Evolutionary conservation across 768 basidiomycete species (phyloP), one percentile per base, ranked within the genome.

Genomic region (Guyanaporus albipodus): DNA sequence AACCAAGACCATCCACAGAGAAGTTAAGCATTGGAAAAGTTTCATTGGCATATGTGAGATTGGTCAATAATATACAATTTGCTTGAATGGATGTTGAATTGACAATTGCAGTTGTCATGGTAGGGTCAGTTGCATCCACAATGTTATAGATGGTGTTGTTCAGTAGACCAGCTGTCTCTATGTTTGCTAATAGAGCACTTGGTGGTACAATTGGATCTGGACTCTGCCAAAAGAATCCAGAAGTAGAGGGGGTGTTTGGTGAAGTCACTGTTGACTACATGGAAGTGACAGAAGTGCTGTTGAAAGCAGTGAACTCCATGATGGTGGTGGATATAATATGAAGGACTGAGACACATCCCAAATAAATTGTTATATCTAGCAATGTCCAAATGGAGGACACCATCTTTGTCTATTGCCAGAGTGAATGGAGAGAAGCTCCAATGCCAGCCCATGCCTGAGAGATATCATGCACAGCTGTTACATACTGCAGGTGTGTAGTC

Each of bases 391-490:
- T 6, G 3, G 58, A 63, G 10, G 61, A 50, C 3, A 36, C 3
- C 9, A 49, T 17, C 14, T 33, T 42, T 9, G 29, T 50, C 35
- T 62, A 61, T 12, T 36, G 29, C 59, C 56, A 60, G 7, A 58
- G 36, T 4, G 26, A 9, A 21, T 46, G 12, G 5, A 54, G 0
- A 6, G 62, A 58, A 42, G 54, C 42, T n/a, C 61, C 61, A 41
- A 56, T 46, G 0, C 61, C 59, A 9, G 40, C 38, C 61, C 61
- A 62, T n/a, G 61, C 59, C 2, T 38, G 32, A 33, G 45, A 4
- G 7, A 50, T 26, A 32, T 62, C 61, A 43, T 62, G 59, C 1
- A 57, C 34, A 26, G 32, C 36, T 19, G 61, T 63, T 7, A 62
- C 2, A 3, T 54, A 51, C 21, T 63, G 52, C 2, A 22, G 15